These are phyloP conservation scores for Daphne laureola DNA, from an alignment of 441 rosid species.

Conservation along the genomic window DNA sequence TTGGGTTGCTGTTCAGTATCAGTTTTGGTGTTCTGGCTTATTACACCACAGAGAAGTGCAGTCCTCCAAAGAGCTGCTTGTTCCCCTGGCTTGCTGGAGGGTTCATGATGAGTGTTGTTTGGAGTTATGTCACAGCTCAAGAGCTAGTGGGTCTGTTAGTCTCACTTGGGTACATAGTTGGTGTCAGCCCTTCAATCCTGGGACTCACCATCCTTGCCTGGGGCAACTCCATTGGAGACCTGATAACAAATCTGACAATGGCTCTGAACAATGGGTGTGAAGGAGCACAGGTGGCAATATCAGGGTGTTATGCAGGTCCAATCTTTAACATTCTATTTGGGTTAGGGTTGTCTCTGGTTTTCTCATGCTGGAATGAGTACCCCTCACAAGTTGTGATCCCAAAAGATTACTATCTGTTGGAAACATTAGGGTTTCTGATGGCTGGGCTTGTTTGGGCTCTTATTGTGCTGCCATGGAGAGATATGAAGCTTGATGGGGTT, in stretches of 20 bases:
- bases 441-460: constrained; percentile 76
- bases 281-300: constrained; percentile 74
- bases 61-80: constrained; percentile 53
- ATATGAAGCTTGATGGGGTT: constrained; percentile 57
- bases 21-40: constrained; percentile 40
- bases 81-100: constrained; percentile 89
- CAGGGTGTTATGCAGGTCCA: constrained; percentile 88
- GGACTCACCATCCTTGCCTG: constrained; percentile 84
- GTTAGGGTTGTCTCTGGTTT: constrained; percentile 58
- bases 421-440: constrained; percentile 57
- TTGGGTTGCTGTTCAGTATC: constrained; percentile 37
- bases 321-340: constrained; percentile 73
- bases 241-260: constrained; percentile 60
- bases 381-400: constrained; percentile 43
- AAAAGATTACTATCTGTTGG: constrained; percentile 46
- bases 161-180: constrained; percentile 52
- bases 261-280: constrained; percentile 50
- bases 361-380: constrained; percentile 42
- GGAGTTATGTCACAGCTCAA: constrained; percentile 82
- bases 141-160: constrained; percentile 74
- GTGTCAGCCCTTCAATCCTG: constrained; percentile 56
- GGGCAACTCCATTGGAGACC: constrained; percentile 88
- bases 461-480: constrained; percentile 48
- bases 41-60: constrained; percentile 39
- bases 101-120: constrained; percentile 72